Evolutionary conservation across 352 stramenopile genomes (phyloP).

Genomic region (Phytophthora constricta): DNA sequence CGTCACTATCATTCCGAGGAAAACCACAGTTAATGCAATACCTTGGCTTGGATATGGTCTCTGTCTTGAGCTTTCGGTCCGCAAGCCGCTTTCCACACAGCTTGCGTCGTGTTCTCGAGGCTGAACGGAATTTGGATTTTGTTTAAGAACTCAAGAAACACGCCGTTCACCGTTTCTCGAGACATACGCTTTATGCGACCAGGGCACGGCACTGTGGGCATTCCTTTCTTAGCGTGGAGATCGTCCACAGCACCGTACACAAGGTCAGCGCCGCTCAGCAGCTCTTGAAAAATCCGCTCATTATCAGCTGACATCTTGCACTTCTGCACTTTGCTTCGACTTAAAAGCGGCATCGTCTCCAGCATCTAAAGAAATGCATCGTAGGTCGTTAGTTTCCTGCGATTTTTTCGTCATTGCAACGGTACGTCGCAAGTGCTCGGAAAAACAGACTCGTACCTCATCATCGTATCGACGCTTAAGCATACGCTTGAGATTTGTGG

Average conservation of each 20-base stretch:
- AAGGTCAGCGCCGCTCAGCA: constrained; percentile 5
- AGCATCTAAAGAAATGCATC: constrained; percentile 23
- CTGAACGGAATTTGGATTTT: constrained; percentile 25
- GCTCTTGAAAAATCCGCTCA: constrained; percentile 10
- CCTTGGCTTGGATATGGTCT: constrained; percentile 22
- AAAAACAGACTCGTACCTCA: constrained; percentile 14
- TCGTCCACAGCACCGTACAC: constrained; percentile 14
- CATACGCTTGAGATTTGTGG: constrained; percentile 30
- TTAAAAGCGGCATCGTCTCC: constrained; percentile 20
- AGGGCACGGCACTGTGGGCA: constrained; percentile 11
- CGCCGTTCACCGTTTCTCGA: constrained; percentile 7
- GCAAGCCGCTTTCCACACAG: constrained; percentile 19
- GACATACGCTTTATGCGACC: neutral
- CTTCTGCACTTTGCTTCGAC: neutral
- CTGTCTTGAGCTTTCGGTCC: constrained; percentile 11
- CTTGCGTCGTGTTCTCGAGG: neutral
- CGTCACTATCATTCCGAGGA: neutral
- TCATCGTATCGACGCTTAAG: constrained; percentile 29
- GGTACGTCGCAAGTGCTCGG: too few species aligned
- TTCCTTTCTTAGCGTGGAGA: constrained; percentile 19
- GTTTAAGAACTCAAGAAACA: constrained; percentile 25
- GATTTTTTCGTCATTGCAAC: too few species aligned
- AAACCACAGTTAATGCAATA: neutral
- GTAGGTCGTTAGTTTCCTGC: neutral
- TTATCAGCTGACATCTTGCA: neutral